Evolutionary conservation across 495 filamentous ascomycete species (phyloP).

Genomic region (Bryoglossum gracile): DNA sequence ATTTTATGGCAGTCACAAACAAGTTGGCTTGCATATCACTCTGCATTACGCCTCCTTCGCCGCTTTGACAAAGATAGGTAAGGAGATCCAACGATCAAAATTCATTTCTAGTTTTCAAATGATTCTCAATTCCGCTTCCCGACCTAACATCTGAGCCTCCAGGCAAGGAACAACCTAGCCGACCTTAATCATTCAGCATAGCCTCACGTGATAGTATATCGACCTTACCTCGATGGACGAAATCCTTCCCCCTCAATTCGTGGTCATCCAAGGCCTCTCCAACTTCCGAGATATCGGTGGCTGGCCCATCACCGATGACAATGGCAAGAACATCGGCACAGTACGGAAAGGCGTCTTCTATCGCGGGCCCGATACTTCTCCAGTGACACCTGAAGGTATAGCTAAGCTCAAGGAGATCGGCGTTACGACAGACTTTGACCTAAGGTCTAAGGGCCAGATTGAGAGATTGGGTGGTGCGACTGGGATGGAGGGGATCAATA

Average conservation of each 20-base stretch:
- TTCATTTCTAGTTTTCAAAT: too few relatives aligned
- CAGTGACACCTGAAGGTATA: slow-evolving; percentile 30
- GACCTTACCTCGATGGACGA: too few relatives aligned
- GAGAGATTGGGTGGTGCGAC: slow-evolving; percentile 25
- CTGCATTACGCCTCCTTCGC: too few relatives aligned
- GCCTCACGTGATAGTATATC: too few relatives aligned
- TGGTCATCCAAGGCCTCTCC: slow-evolving; percentile 27
- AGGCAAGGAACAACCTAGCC: too few relatives aligned
- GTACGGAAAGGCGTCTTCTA: slow-evolving; percentile 29
- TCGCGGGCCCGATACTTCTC: slow-evolving; percentile 28
- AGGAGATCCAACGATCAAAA: too few relatives aligned
- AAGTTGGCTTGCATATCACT: too few relatives aligned
- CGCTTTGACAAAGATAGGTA: too few relatives aligned
- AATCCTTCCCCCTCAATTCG: slow-evolving; percentile 30
- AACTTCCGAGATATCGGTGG: slow-evolving; percentile 34
- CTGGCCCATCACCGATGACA: slow-evolving; percentile 13
- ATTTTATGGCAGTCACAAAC: too few relatives aligned
- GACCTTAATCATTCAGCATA: too few relatives aligned
- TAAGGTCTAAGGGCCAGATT: slow-evolving; percentile 33
- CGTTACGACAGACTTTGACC: slow-evolving; percentile 39
- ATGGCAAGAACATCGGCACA: neutral
- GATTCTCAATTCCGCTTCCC: too few relatives aligned
- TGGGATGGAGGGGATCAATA: slow-evolving; percentile 30
- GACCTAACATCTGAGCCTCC: too few relatives aligned
- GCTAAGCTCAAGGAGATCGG: slow-evolving; percentile 20